These are phyloP conservation scores for Pseudocercospora cruenta DNA, from an alignment of 2,329 filamentous ascomycete species.

Conservation along the genomic window DNA sequence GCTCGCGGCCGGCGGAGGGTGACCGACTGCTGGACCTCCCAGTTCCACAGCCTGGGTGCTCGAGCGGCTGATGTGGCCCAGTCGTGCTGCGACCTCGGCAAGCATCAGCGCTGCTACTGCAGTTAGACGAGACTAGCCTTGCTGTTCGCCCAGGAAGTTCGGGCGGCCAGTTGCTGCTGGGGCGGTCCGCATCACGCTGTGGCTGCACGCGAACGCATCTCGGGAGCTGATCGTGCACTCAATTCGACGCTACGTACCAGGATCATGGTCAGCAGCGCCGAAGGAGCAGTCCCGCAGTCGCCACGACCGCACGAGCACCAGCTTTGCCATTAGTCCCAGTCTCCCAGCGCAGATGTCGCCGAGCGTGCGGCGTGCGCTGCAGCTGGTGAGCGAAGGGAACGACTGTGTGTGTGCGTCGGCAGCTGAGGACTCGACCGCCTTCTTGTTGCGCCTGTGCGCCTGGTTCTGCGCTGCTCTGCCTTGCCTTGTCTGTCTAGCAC, in stretches of 20 bases:
- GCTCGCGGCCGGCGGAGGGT: conserved; percentile 6
- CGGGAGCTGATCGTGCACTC: conserved; percentile 9
- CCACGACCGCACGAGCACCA: conserved; percentile 4
- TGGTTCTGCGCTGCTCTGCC: not conserved
- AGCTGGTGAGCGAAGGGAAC: not conserved
- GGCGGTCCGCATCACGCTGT: conserved; percentile 9
- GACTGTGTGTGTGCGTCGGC: not conserved
- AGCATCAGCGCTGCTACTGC: not conserved
- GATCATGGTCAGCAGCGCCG: conserved; percentile 8
- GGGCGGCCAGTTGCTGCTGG: conserved; percentile 6
- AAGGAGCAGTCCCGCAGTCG: conserved; percentile 9
- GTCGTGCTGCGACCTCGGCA: conserved; percentile 8
- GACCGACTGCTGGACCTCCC: conserved; percentile 7
- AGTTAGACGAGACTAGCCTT: conserved; percentile 3
- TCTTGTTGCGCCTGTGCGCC: not conserved
- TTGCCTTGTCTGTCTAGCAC: not conserved
- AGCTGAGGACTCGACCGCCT: not conserved
- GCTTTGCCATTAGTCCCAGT: not conserved
- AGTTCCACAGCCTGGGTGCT: conserved; percentile 6
- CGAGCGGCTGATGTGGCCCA: conserved; percentile 8
- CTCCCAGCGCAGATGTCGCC: not conserved
- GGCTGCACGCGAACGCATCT: conserved; percentile 6
- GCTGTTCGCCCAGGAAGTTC: not conserved
- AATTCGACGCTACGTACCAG: conserved; percentile 4
- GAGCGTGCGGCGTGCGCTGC: conserved; percentile 1